Percentiles rank a stretch among this genome's conserved stretches.
These are phyloP conservation scores for Aspergillus calidoustus DNA, from an alignment of 2,329 filamentous ascomycete genomes.

Conservation along the genomic window DNA sequence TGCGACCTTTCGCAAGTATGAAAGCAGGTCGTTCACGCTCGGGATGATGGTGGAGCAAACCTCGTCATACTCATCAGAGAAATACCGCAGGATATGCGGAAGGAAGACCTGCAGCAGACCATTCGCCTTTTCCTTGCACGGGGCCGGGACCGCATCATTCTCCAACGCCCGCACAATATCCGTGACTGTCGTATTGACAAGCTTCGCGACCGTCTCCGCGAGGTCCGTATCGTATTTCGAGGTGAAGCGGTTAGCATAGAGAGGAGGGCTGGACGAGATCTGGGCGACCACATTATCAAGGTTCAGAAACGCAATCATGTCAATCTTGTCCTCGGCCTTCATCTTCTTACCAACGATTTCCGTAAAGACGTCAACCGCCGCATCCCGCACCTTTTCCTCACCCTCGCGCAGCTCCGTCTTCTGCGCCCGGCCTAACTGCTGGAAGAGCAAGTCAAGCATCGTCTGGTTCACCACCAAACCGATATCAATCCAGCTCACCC, in stretches of 20 bases:
- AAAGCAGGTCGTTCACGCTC: slow-evolving; percentile 87
- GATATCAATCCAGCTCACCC: slow-evolving; percentile 99
- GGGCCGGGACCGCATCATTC: slow-evolving; percentile 62
- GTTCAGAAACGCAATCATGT: slow-evolving; percentile 90
- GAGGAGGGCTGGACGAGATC: slow-evolving; percentile 79
- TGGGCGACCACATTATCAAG: slow-evolving; percentile 83
- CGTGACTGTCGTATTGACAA: slow-evolving; percentile 86
- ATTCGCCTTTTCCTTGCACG: slow-evolving; percentile 75
- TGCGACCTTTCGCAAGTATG: slow-evolving; percentile 82
- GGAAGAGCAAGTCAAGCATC: slow-evolving; percentile 83
- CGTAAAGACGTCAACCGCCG: slow-evolving; percentile 91
- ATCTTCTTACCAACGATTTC: slow-evolving; percentile 99
- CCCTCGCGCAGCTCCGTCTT: slow-evolving; percentile 66
- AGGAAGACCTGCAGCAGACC: slow-evolving; percentile 82
- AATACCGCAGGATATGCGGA: slow-evolving; percentile 87
- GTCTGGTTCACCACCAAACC: slow-evolving; percentile 87
- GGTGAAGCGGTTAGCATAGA: slow-evolving; percentile 78
- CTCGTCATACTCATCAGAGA: slow-evolving; percentile 97
- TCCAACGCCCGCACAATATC: slow-evolving; percentile 90
- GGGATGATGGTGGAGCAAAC: slow-evolving; percentile 95
- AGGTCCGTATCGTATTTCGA: slow-evolving; percentile 93
- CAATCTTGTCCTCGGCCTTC: slow-evolving; percentile 89
- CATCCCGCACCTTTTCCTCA: slow-evolving; percentile 83
- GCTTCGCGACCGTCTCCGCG: slow-evolving; percentile 90
- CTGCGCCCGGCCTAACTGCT: slow-evolving; percentile 78